Evolutionary conservation across 768 basidiomycete genomes (phyloP).

Genomic region (Mycena amicta): DNA sequence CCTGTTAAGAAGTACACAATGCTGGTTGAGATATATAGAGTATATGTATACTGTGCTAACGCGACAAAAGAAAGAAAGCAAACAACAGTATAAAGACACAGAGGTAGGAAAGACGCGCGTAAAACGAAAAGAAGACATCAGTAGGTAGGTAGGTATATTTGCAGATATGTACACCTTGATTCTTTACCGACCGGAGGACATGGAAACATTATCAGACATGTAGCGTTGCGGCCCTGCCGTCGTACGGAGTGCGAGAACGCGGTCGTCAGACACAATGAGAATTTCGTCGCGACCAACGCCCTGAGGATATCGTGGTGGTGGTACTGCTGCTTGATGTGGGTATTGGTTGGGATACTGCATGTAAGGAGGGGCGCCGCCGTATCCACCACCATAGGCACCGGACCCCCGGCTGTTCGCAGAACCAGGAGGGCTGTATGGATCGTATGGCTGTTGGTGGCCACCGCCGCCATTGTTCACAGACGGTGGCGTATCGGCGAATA

Average conservation of each 20-base stretch:
- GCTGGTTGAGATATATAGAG: conserved; percentile 3
- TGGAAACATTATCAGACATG: conserved; percentile 48
- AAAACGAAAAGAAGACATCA: conserved; percentile 13
- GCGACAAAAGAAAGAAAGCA: background rate
- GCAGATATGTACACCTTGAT: too few species aligned
- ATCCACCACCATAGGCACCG: conserved; percentile 33
- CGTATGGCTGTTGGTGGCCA: conserved; percentile 28
- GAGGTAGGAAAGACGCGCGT: conserved; percentile 14
- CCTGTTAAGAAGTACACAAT: background rate
- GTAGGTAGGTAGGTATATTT: too few species aligned
- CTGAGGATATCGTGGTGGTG: conserved; percentile 41
- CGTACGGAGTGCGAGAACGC: conserved; percentile 71
- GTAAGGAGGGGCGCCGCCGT: conserved; percentile 33
- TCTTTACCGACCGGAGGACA: conserved; percentile 45
- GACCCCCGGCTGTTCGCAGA: conserved; percentile 16
- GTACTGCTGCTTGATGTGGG: conserved; percentile 20
- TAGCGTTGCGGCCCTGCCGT: conserved; percentile 40
- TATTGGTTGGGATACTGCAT: conserved; percentile 45
- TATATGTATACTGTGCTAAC: conserved; percentile 27
- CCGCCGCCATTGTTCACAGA: conserved; percentile 67
- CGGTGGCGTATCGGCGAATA: conserved; percentile 93
- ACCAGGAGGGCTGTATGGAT: conserved; percentile 33
- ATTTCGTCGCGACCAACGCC: conserved; percentile 77
- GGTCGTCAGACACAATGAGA: conserved; percentile 87
- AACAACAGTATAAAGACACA: conserved; percentile 16